Evolutionary conservation across 306 rosid species (phyloP).

Genomic region (Acacia confusa): DNA sequence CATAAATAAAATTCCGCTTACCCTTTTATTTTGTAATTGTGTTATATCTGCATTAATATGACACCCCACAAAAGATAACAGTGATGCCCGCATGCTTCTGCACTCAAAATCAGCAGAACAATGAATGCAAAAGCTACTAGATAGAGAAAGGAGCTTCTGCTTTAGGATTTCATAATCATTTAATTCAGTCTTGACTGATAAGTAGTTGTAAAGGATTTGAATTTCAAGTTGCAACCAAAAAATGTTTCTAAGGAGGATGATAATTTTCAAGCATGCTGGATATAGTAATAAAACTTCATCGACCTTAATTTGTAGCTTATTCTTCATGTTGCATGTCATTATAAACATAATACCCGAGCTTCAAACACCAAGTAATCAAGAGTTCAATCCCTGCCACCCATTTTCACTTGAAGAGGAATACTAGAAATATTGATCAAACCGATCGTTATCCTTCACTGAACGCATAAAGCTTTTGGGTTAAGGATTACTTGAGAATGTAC

Average conservation of each 20-base stretch:
- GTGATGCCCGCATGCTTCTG: not conserved
- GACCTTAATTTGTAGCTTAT: not conserved
- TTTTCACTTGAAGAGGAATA: not conserved
- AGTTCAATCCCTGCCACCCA: not conserved
- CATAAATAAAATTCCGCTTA: constrained; percentile 9
- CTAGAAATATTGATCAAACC: not conserved
- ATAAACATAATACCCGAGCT: not conserved
- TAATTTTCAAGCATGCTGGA: not conserved
- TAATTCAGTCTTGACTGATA: not conserved
- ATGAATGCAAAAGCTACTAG: not conserved
- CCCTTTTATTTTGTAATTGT: not conserved
- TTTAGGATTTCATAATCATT: not conserved
- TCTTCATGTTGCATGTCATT: not conserved
- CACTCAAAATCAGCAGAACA: not conserved
- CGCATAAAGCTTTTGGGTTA: not conserved
- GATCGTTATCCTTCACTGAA: not conserved
- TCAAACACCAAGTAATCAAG: not conserved
- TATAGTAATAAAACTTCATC: not conserved
- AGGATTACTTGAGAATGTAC: not conserved
- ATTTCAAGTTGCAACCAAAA: not conserved
- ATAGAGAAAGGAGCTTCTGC: not conserved
- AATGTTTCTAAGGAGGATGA: not conserved
- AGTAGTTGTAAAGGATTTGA: not conserved
- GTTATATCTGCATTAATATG: not conserved
- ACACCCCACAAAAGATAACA: not conserved